These are phyloP conservation scores for Podaxis sp. DNA, from an alignment of 768 basidiomycete genomes.

Conservation along the genomic window DNA sequence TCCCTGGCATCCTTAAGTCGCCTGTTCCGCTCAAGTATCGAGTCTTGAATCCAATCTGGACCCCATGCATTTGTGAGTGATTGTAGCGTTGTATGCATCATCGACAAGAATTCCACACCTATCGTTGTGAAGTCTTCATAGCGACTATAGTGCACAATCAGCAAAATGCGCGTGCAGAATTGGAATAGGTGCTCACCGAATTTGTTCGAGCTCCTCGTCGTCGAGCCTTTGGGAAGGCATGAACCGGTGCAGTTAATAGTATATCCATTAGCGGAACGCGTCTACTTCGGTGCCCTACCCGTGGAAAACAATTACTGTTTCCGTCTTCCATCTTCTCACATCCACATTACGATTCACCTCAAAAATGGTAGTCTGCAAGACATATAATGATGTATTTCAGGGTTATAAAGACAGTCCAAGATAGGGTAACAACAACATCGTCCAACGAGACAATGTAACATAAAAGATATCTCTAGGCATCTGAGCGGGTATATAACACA, in stretches of 20 bases:
- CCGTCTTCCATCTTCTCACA: not conserved
- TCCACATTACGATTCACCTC: too few species aligned
- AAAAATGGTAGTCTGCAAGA: not conserved
- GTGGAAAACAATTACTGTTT: slow-evolving; percentile 8
- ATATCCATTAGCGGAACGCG: not conserved
- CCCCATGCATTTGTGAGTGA: not conserved
- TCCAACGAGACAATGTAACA: not conserved
- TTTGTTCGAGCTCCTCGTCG: slow-evolving; percentile 67
- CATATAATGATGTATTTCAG: not conserved
- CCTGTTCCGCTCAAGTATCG: slow-evolving; percentile 82
- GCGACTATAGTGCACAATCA: slow-evolving; percentile 49
- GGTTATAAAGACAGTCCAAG: slow-evolving; percentile 9
- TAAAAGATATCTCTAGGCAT: slow-evolving; percentile 5
- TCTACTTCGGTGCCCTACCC: not conserved
- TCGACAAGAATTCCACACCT: slow-evolving; percentile 48
- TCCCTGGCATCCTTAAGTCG: slow-evolving; percentile 63
- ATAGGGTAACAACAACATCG: slow-evolving; percentile 7
- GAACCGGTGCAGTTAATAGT: slow-evolving; percentile 8
- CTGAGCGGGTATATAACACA: slow-evolving; percentile 11
- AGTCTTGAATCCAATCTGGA: slow-evolving; percentile 96
- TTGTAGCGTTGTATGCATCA: slow-evolving; percentile 2
- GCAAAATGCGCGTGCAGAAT: not conserved
- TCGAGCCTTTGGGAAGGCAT: slow-evolving; percentile 53
- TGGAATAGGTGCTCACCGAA: slow-evolving; percentile 43
- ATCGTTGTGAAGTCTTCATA: slow-evolving; percentile 97